phyloP scores from a whole-genome alignment of 1,139 yeast species.

The Geotrichum restrictum region DNA sequence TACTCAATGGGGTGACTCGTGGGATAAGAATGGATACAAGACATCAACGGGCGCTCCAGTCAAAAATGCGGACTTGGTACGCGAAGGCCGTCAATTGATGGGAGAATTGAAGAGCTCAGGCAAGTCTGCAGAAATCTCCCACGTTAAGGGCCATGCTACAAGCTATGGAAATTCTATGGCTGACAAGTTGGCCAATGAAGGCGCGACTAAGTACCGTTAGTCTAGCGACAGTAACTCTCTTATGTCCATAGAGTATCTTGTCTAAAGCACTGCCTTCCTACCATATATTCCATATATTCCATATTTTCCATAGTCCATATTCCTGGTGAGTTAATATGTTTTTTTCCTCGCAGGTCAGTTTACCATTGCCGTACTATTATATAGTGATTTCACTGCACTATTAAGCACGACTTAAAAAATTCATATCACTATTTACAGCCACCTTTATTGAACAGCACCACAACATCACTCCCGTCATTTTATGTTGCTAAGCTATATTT shows the following conservation, averaged over 20 bases:
- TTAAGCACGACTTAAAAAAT: not conserved
- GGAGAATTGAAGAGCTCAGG: slow-evolving; percentile 37
- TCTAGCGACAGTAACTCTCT: no score
- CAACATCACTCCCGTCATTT: not conserved
- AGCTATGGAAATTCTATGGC: slow-evolving; percentile 71
- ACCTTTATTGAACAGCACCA: not conserved
- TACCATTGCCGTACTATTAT: no score
- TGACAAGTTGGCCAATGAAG: slow-evolving; percentile 65
- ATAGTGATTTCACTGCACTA: no score
- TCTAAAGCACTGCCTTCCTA: no score
- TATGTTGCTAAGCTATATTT: not conserved
- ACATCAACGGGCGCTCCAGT: slow-evolving; percentile 47
- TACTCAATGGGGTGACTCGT: slow-evolving; percentile 49
- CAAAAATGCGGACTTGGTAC: slow-evolving; percentile 51
- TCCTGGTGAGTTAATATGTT: no score
- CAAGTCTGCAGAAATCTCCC: slow-evolving; percentile 43
- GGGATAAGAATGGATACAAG: slow-evolving; percentile 56
- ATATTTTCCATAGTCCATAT: no score
- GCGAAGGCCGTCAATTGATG: slow-evolving; percentile 29
- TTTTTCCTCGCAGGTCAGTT: no score
- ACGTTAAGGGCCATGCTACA: slow-evolving; percentile 75
- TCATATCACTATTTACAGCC: slow-evolving; percentile 1
- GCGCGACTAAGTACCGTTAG: slow-evolving; percentile 33
- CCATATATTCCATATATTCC: no score
- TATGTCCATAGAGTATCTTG: no score